phyloP scores from a whole-genome alignment of 495 filamentous ascomycete species.

The Penicillium crystallinum region DNA sequence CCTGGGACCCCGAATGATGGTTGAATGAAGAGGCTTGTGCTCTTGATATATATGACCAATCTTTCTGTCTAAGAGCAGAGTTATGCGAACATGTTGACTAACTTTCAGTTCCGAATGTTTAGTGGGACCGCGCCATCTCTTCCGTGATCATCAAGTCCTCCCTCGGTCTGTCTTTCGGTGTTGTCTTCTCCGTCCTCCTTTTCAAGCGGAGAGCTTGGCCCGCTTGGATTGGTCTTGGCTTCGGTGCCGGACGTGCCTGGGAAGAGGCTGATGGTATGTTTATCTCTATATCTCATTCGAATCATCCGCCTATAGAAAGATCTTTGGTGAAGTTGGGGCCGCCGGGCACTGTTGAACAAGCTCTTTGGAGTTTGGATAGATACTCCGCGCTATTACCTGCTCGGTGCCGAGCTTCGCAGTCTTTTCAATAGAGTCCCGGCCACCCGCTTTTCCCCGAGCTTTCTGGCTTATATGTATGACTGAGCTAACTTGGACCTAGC shows the following conservation, averaged over 20 bases:
- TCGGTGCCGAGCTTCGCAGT: not conserved
- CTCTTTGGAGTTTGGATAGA: not conserved
- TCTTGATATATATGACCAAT: not conserved
- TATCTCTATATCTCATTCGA: constrained; percentile 6
- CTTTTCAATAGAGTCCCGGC: not conserved
- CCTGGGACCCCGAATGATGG: not conserved
- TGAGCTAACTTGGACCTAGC: constrained; percentile 26
- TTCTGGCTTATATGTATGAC: not conserved
- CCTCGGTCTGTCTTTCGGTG: constrained; percentile 89
- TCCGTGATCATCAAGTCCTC: constrained; percentile 92
- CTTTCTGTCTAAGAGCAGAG: not conserved
- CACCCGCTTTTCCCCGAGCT: constrained; percentile 6
- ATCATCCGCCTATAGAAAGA: not conserved
- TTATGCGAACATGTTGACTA: constrained; percentile 15
- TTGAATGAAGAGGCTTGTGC: not conserved
- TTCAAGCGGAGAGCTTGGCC: constrained; percentile 98
- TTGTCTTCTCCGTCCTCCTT: constrained; percentile 95
- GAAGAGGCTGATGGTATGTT: constrained; percentile 67
- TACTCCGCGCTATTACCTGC: not conserved
- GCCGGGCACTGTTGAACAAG: not conserved
- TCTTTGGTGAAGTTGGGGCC: not conserved
- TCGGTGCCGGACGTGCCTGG: constrained; percentile 92
- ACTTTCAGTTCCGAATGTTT: constrained; percentile 12
- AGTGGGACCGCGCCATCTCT: constrained; percentile 99
- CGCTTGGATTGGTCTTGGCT: constrained; percentile 84